Evolutionary conservation across 1,139 yeast genomes (phyloP), one percentile per base, ranked within the genome.

Genomic region (Lodderomyces orthopsilosis): DNA sequence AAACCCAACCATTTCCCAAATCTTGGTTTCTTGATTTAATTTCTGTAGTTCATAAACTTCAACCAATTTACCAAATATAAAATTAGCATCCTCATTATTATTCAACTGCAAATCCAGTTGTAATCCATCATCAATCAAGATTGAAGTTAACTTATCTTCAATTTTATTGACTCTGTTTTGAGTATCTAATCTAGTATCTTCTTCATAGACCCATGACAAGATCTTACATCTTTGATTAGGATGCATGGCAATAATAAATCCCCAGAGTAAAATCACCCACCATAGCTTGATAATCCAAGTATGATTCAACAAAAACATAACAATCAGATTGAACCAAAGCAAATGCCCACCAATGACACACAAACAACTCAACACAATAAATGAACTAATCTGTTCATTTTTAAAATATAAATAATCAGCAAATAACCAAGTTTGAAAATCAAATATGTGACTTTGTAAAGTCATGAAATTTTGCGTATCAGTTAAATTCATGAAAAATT

Each of bases 391-490:
- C 39, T 77, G 74, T 53, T 84, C 91, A 56, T 84, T 80, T 47
- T 74, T 72, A 59, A 83, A 89, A 58, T 76, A 84, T 1, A 86
- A 79, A 57, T 83, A 81, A 48, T 79, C 80, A 22, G 68, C 63
- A 22, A 86, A 68, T 40, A 77, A 47, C 57, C 72, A 65, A 19
- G 73, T 66, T 5, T 78, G 46, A 28, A 71, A 68, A 61, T 89
- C 94, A 71, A 83, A 88, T 0, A 70, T 63, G n/a, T 66, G 61
- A 9, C 85, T 80, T 56, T 83, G 87, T 14, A 82, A 59, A n/a
- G 82, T 61, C 89, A 86, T 84, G 53, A 82, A 84, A 59, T 89
- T 89, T 57, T 89, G 96, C 44, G 89, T 70, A 63, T 89, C 96
- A 0, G 95, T 87, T 53, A 87, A 68, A 59, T 89, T 89, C 48